Evolutionary conservation across 1,284 basidiomycete species (phyloP), one percentile per base, ranked within the genome.

Genomic region (Rhodotorula sp.): DNA sequence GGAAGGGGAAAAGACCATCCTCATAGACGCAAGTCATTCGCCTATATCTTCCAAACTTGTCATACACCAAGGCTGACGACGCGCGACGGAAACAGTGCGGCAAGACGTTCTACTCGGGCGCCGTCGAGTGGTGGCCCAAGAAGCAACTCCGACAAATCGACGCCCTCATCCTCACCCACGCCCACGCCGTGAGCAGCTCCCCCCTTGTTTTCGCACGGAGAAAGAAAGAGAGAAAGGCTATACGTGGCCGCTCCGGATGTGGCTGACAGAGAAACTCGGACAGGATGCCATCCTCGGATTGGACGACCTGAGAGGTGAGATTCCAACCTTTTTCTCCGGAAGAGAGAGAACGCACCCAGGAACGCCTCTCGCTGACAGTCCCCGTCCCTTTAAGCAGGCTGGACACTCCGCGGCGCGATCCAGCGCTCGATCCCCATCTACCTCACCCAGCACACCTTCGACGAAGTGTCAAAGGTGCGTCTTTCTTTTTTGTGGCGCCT

Each of bases 111-210:
- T 87, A 87, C 77, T 84, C 87, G 20, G 86, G 88, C 59, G 89
- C 90, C 4, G 72, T 89, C 56, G 88, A 92, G 78, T 89, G 88
- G 87, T 91, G 91, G 80, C 90, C 90, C 17, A 87, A 87, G 77
- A 87, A 88, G 77, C 85, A 86, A 20, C 80, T 92, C 63, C 84
- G 90, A 69, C 83, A 83, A 73, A 91, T 92, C 72, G 90, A 91
- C 78, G 90, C 88, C 46, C 83, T 92, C 18, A 82, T 92, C 30
- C 85, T 92, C 55, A 91, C 90, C 0, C 90, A 92, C 80, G 86
- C 88, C 17, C 69, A 71, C 54, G 72, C 75, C 4, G 72, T 73
- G 26, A 22, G 72, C 49, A 12, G 30, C 30, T n/a, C 30, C 33
- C 46, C 20, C 6, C 17, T n/a, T 17, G 6, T n/a, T 33, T 22